phyloP scores from a whole-genome alignment of 148 eudicot genomes.

The Suaeda aralocaspica region DNA sequence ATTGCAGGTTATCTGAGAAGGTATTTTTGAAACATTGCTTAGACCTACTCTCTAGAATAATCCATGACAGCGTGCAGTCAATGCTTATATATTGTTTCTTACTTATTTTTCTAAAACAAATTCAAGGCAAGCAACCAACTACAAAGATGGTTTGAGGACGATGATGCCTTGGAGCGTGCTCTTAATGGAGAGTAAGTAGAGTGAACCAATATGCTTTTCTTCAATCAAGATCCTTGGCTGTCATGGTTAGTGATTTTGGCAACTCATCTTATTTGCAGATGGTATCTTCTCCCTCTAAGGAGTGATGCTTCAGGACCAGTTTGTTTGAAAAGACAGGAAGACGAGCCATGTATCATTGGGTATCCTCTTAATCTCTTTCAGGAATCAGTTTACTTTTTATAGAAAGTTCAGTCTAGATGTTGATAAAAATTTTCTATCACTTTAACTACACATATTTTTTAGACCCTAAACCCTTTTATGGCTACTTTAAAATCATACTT shows the following conservation, averaged over 20 bases:
- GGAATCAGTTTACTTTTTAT: background rate
- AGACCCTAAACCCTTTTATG: background rate
- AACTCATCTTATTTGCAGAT: conserved; percentile 34
- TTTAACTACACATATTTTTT: background rate
- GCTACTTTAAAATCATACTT: background rate
- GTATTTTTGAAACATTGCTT: conserved; percentile 18
- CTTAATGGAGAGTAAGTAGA: conserved; percentile 66
- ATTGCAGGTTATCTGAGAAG: conserved; percentile 54
- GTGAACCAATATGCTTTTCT: background rate
- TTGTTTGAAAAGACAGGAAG: conserved; percentile 58
- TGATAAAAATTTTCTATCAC: background rate
- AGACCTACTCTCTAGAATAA: background rate
- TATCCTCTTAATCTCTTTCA: conserved; percentile 22
- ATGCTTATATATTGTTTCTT: background rate
- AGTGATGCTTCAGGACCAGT: conserved; percentile 38
- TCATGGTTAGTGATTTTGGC: background rate
- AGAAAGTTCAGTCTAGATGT: background rate
- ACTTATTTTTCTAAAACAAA: background rate
- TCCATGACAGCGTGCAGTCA: too few relatives aligned
- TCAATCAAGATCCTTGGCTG: background rate
- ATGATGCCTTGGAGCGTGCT: conserved; percentile 95
- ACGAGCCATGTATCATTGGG: conserved; percentile 65
- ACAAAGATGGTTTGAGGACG: conserved; percentile 75
- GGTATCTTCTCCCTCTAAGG: conserved; percentile 79
- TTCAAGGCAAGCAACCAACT: conserved; percentile 72